Percentiles rank a stretch among this genome's conserved stretches.
Conservation (phyloP, 2,329 filamentous ascomycete species). For the Fusarium continuum region DNA sequence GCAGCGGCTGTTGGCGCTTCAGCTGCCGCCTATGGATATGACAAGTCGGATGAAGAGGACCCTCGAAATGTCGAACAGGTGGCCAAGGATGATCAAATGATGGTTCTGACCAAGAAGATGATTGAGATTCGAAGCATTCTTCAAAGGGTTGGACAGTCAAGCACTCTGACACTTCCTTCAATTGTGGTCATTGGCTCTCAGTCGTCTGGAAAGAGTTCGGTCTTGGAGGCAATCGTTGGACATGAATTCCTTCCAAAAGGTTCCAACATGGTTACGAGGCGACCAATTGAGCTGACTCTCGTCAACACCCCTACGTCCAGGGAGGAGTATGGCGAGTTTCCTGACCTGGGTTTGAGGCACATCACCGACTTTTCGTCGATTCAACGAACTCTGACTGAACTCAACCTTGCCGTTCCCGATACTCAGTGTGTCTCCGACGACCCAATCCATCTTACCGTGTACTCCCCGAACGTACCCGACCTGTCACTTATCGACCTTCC, state of each 20-base stretch:
- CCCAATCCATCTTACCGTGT: slow-evolving; percentile 94
- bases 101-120: slow-evolving; percentile 99
- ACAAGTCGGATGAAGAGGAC: slow-evolving; percentile 73
- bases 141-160: slow-evolving; percentile 90
- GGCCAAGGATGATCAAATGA: slow-evolving; percentile 97
- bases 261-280: slow-evolving; percentile 96
- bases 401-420: slow-evolving; percentile 92
- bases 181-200: slow-evolving; percentile 99
- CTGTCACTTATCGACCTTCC: slow-evolving; percentile 95
- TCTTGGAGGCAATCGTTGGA: slow-evolving; percentile 94
- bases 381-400: slow-evolving; percentile 91
- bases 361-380: slow-evolving; percentile 93
- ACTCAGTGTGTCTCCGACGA: slow-evolving; percentile 94
- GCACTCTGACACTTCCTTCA: slow-evolving; percentile 86
- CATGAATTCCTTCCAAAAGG: slow-evolving; percentile 98
- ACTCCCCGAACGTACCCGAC: slow-evolving; percentile 94
- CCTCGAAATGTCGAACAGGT: slow-evolving; percentile 68
- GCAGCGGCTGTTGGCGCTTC: slow-evolving; percentile 75
- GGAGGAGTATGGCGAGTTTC: slow-evolving; percentile 95
- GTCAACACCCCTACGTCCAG: slow-evolving; percentile 91
- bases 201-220: slow-evolving; percentile 97
- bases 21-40: slow-evolving; percentile 81
- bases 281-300: slow-evolving; percentile 94
- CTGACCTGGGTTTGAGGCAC: slow-evolving; percentile 86
- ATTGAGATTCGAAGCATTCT: slow-evolving; percentile 96